These are phyloP conservation scores for Penicillium mononematosum DNA, from an alignment of 495 filamentous ascomycete species.

Conservation along the genomic window DNA sequence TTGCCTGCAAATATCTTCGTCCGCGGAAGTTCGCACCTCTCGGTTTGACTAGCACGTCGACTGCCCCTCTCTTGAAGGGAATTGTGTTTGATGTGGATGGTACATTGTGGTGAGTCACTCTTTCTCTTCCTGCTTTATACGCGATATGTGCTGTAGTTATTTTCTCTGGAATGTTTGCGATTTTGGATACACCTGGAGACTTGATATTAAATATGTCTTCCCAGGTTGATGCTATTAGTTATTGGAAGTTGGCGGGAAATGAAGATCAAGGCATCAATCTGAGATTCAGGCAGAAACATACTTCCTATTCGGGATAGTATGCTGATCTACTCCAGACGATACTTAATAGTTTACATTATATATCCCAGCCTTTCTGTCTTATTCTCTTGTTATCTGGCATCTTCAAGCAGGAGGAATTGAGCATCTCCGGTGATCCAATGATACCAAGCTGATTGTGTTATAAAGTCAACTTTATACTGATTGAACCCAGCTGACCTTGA, in stretches of 20 bases:
- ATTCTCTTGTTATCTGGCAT: not conserved
- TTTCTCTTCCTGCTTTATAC: not conserved
- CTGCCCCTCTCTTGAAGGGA: conserved; percentile 65
- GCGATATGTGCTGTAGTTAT: not conserved
- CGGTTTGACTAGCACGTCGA: conserved; percentile 31
- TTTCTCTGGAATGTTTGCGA: not conserved
- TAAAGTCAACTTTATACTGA: not conserved
- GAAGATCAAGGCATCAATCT: conserved; percentile 6
- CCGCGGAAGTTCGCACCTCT: conserved; percentile 57
- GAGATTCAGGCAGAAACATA: not conserved
- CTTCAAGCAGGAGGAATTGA: not conserved
- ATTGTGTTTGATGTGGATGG: conserved; percentile 96
- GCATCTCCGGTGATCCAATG: not conserved
- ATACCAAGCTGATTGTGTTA: not conserved
- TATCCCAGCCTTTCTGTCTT: not conserved
- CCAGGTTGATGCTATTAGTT: not conserved
- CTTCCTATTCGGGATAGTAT: conserved; percentile 3
- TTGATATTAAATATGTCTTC: not conserved
- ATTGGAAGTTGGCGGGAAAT: not conserved
- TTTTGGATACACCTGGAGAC: not conserved
- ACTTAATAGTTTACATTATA: not conserved
- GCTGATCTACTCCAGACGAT: not conserved
- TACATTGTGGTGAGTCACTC: conserved; percentile 74
- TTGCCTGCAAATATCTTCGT: conserved; percentile 29
- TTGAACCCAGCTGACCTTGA: conserved; percentile 9